Base-by-base conservation (phyloP, 257 asterid genomes). In the Salvia rosmarinus region DNA sequence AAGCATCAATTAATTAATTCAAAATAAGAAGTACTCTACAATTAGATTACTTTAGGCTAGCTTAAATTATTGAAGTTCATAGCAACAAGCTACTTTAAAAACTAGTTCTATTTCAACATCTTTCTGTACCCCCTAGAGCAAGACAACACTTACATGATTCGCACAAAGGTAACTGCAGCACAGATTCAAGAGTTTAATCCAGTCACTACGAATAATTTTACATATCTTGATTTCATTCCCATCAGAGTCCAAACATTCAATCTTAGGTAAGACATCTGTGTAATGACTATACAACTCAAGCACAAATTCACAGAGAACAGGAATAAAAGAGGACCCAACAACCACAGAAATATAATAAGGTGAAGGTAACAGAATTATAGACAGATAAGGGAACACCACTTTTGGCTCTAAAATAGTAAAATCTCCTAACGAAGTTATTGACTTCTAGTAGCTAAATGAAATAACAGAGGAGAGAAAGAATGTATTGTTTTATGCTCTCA, bases 21-120 rank as follows among this genome's bases (percentile, higher is more conserved):
- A 9, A 35, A 39, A 66, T 20, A 1, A 23, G 30, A 37, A 9
- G 4, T 37, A 17, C 16, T 68, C 54, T 50, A 75, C 73, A 55
- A 54, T 55, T 56, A 34, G 19, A 34, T 17, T 61, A 52, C 12
- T 51, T 63, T 4, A 25, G 63, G 13, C 60, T 69, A 2, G 10
- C 28, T 61, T 5, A 25, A 60, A 34, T 23, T 51, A 30, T 3
- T 4, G 13, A 68, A 35, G 66, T 17, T 60, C 32, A 21, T 35
- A 58, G 14, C 11, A 2, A 30, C 11, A 2, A 30, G 34, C 17
- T 39, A 19, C 50, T 42, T 4, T 43, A 14, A 35, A 39, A 70
- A 43, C 32, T 64, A 54, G 62, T 75, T 28, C 56, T 32, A 59
- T 47, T 75, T 75, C 14, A 37, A 30, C 14, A 44, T 49, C 52